Conservation (phyloP, 495 filamentous ascomycete genomes). For the Aspergillus diversus region DNA sequence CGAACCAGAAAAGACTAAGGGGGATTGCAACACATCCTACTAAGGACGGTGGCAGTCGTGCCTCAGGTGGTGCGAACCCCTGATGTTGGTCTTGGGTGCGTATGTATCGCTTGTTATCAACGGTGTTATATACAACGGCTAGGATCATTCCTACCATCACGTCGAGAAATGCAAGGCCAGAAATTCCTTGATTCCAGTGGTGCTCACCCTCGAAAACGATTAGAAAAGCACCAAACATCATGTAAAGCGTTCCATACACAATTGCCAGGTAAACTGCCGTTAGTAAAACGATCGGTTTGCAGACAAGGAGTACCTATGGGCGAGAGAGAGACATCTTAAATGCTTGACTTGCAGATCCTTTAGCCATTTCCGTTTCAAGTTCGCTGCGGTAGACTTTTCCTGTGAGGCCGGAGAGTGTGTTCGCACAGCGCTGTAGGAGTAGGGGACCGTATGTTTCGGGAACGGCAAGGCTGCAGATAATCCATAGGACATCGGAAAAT, state of each 20-base stretch:
- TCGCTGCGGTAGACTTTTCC: slow-evolving; percentile 21
- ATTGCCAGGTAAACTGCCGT: slow-evolving; percentile 65
- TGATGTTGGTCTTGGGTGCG: slow-evolving; percentile 5
- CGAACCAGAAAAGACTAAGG: slow-evolving; percentile 55
- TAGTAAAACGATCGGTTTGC: slow-evolving; percentile 31
- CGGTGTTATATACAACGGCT: slow-evolving; percentile 11
- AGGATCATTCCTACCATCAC: slow-evolving; percentile 69
- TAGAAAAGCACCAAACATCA: slow-evolving; percentile 69
- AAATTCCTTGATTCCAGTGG: slow-evolving; percentile 62
- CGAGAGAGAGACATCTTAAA: slow-evolving; percentile 36
- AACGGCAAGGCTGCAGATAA: slow-evolving; percentile 52
- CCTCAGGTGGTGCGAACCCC: slow-evolving; percentile 25
- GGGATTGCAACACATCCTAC: slow-evolving; percentile 28
- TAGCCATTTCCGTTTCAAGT: too few relatives aligned
- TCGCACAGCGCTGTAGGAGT: slow-evolving; percentile 33
- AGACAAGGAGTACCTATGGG: slow-evolving; percentile 29
- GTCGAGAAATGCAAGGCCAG: slow-evolving; percentile 69
- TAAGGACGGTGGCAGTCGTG: slow-evolving; percentile 34
- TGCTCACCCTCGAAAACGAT: slow-evolving; percentile 69
- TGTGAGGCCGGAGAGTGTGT: slow-evolving; percentile 35
- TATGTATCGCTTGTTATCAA: background rate
- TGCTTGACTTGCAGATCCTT: background rate
- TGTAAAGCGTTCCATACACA: slow-evolving; percentile 67
- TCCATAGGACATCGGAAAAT: slow-evolving; percentile 40
- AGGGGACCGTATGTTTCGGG: slow-evolving; percentile 68